Evolutionary conservation across 75 land plant species (phyloP).

Genomic region (Picea sitchensis): DNA sequence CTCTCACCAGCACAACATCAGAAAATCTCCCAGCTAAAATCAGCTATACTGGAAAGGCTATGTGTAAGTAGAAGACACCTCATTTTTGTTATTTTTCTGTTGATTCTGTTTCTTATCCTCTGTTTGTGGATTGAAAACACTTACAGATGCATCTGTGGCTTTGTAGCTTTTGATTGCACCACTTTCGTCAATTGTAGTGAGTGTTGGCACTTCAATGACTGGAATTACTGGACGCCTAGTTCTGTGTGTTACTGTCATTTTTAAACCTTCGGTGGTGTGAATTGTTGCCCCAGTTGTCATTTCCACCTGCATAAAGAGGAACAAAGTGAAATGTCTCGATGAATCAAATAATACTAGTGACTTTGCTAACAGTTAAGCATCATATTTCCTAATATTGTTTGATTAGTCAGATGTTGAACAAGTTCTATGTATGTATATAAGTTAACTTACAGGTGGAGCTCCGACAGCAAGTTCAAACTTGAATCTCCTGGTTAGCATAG

Average conservation of each 20-base stretch:
- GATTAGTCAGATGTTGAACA: not conserved
- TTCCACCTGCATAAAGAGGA: slow-evolving; percentile 50
- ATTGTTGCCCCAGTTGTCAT: slow-evolving; percentile 99
- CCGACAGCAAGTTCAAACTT: slow-evolving; percentile 77
- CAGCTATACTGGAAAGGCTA: not conserved
- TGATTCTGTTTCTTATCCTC: not conserved
- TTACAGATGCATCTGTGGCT: slow-evolving; percentile 1
- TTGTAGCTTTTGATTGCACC: slow-evolving; percentile 17
- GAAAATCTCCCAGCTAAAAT: not conserved
- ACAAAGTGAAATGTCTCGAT: slow-evolving; percentile 2
- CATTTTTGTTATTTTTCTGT: slow-evolving; percentile 1
- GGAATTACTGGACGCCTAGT: slow-evolving; percentile 57
- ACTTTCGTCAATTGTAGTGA: slow-evolving; percentile 15
- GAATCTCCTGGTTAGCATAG: slow-evolving; percentile 88
- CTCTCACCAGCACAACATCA: too few relatives aligned
- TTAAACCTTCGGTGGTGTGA: slow-evolving; percentile 86
- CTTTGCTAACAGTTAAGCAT: not conserved
- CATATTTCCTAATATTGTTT: not conserved
- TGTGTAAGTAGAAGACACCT: not conserved
- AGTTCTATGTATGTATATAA: not conserved
- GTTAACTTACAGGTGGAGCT: slow-evolving; percentile 81
- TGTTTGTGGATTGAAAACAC: slow-evolving; percentile 3
- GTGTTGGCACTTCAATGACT: slow-evolving; percentile 16
- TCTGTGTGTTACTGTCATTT: slow-evolving; percentile 74
- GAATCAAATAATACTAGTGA: not conserved